Evolutionary conservation across 1,139 yeast genomes (phyloP).

Genomic region (Candida sp.): DNA sequence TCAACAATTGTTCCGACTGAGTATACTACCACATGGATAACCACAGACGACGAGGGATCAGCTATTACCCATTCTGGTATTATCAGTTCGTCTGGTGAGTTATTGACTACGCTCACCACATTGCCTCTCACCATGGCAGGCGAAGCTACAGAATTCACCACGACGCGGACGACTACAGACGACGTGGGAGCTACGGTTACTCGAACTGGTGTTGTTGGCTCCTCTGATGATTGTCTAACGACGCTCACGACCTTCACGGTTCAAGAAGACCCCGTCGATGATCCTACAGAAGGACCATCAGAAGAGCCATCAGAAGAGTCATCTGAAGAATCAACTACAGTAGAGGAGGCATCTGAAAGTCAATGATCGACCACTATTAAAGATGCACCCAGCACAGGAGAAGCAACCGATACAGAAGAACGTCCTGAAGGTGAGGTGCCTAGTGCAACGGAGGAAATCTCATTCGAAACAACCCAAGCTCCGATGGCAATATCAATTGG

Average conservation of each 20-base stretch:
- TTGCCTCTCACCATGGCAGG: not conserved
- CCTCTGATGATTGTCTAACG: not conserved
- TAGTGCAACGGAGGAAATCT: too few relatives aligned
- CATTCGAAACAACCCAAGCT: too few relatives aligned
- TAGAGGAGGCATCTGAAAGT: too few relatives aligned
- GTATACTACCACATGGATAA: not conserved
- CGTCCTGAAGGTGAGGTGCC: too few relatives aligned
- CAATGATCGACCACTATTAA: too few relatives aligned
- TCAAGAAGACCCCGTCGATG: too few relatives aligned
- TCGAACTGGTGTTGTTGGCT: slow-evolving; percentile 11
- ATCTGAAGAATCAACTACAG: too few relatives aligned
- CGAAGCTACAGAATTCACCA: slow-evolving; percentile 10
- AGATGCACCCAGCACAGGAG: too few relatives aligned
- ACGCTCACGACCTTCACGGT: slow-evolving; percentile 8
- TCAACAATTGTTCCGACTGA: not conserved
- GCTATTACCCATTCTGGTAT: not conserved
- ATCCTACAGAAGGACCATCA: too few relatives aligned
- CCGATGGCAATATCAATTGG: too few relatives aligned
- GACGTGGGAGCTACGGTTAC: slow-evolving; percentile 17
- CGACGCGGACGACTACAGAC: slow-evolving; percentile 10
- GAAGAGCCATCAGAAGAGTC: too few relatives aligned
- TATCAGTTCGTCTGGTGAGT: slow-evolving; percentile 6
- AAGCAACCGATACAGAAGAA: too few relatives aligned
- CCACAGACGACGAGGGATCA: not conserved
- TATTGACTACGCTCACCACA: slow-evolving; percentile 2